These are phyloP conservation scores for Cupressus sempervirens DNA, from an alignment of 75 land plant genomes.

Conservation along the genomic window DNA sequence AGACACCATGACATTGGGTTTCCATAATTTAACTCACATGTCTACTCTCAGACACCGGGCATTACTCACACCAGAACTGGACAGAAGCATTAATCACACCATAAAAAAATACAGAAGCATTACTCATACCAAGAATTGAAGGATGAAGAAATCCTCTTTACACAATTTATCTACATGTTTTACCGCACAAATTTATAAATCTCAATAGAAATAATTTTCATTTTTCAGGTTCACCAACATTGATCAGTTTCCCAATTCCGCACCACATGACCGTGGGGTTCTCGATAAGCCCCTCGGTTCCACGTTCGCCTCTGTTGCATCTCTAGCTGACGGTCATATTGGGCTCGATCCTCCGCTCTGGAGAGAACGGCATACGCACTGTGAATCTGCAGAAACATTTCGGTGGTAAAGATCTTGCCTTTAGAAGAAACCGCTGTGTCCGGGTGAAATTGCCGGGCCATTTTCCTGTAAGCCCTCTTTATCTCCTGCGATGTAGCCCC, in stretches of 20 bases:
- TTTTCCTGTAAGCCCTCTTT: slow-evolving; percentile 20
- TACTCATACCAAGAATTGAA: too few relatives aligned
- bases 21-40: too few relatives aligned
- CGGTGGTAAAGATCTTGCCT: background rate
- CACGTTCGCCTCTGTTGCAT: background rate
- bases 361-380: slow-evolving; percentile 7
- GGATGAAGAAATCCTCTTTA: too few relatives aligned
- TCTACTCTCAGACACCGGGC: too few relatives aligned
- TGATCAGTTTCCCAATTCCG: slow-evolving; percentile 22
- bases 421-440: background rate
- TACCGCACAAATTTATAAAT: too few relatives aligned
- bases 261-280: background rate
- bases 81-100: too few relatives aligned
- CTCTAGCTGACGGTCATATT: slow-evolving; percentile 11
- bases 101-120: too few relatives aligned
- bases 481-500: slow-evolving; percentile 25
- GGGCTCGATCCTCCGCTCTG: slow-evolving; percentile 2
- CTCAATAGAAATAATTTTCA: too few relatives aligned
- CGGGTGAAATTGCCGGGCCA: slow-evolving; percentile 9
- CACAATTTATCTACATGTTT: too few relatives aligned
- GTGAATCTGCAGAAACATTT: slow-evolving; percentile 7
- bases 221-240: slow-evolving; percentile 13
- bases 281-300: background rate
- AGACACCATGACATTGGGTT: too few relatives aligned
- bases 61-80: too few relatives aligned